Base-by-base conservation (phyloP, 495 filamentous ascomycete genomes). In the Neurospora sp. region DNA sequence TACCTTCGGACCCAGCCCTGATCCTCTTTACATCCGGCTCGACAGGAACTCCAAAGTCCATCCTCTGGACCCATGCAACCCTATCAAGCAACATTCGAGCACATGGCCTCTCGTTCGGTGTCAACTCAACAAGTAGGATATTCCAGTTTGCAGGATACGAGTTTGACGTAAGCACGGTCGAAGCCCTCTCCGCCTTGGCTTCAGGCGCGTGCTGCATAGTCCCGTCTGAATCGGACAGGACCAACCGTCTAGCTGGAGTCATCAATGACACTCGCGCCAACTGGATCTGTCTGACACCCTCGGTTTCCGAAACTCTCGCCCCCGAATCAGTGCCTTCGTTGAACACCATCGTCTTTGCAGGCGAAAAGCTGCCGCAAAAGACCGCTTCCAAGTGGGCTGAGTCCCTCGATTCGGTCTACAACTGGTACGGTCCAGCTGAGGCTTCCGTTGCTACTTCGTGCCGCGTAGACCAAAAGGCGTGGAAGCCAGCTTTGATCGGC, bases 91-190 rank as follows among this genome's bases (percentile, higher is more conserved):
- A 75, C 88, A 48, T 74, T 81, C 46, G 80, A 87, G 72, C 71
- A 80, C 31, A 69, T 81, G 0, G 73, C 77, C 3, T 84, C 86
- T 5, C 80, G 86, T 3, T 44, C 3, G 0, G 7, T 44, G 42
- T 44, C 18, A 44, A 0, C 1, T 1, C 42, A 0, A 44, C 42
- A 0, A 44, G 42, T 7, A 44, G 42, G 7, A 81, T 86, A 1
- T 75, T 92, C 16, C 89, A 92, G 70, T 92, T 89, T 69, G 85
- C 89, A 1, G 85, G 87, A 35, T 90, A 87, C 74, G 87, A 87
- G 0, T 92, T 91, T 66, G 91, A 93, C 61, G 83, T 86, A 3
- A 44, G 84, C 41, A 79, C 91, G 16, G 74, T 85, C n/a, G 42
- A 44, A 44, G 42, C 42, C 18, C 42, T 44, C 7, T 44, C 42